phyloP scores from a whole-genome alignment of 106 monocot genomes.

The Cymbidium sinense region DNA sequence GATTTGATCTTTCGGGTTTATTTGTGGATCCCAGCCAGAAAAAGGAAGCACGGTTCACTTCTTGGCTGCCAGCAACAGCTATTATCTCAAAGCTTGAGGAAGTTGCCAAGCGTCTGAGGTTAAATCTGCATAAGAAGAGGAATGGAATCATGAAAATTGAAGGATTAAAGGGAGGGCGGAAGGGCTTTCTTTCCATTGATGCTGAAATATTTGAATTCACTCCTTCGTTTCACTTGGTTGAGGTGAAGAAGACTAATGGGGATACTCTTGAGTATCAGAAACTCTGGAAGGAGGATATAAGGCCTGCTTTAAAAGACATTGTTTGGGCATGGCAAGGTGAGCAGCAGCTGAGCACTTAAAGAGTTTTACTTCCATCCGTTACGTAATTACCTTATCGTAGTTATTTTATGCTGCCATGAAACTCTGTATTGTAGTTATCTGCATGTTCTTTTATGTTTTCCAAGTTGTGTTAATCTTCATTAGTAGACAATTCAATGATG shows the following conservation, averaged over 20 bases:
- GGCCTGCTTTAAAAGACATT: conserved; percentile 60
- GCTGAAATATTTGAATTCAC: conserved; percentile 63
- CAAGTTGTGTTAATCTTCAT: too few relatives aligned
- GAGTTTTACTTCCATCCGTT: not conserved
- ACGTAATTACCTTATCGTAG: too few relatives aligned
- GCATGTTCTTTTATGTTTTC: too few relatives aligned
- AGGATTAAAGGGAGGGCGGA: conserved; percentile 39
- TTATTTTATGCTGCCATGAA: too few relatives aligned
- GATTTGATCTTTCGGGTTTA: conserved; percentile 65
- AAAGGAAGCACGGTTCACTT: conserved; percentile 46
- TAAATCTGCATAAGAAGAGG: conserved; percentile 52
- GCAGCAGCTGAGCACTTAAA: conserved; percentile 16
- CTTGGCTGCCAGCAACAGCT: conserved; percentile 25
- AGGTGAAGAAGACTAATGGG: conserved; percentile 48
- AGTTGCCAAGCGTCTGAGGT: conserved; percentile 29
- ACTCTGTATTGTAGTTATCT: too few relatives aligned
- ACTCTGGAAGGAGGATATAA: conserved; percentile 41
- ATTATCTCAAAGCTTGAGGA: conserved; percentile 53
- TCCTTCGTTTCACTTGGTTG: conserved; percentile 51
- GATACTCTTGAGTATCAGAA: conserved; percentile 57
- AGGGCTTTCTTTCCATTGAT: conserved; percentile 45
- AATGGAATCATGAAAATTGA: conserved; percentile 54
- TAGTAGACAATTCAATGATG: too few relatives aligned
- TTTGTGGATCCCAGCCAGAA: conserved; percentile 31
- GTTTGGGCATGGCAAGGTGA: conserved; percentile 73